Conservation (phyloP, 768 basidiomycete genomes). For the Naganishia friedmannii region DNA sequence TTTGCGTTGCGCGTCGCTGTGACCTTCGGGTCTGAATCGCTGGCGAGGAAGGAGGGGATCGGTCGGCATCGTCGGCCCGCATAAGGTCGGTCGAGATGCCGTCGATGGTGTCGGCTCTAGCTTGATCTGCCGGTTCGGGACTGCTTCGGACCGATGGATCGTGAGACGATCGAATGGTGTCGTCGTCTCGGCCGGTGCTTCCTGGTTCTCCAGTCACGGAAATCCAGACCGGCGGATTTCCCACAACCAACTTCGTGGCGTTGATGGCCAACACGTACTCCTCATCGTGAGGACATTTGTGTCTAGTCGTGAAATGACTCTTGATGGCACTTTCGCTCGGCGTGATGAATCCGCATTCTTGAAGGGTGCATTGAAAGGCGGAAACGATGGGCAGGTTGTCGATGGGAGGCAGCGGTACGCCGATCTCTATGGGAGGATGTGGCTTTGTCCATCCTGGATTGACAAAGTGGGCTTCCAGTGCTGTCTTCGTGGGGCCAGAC, state of each 20-base stretch:
- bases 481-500: neutral
- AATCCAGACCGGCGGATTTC: neutral
- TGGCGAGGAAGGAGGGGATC: neutral
- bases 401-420: neutral
- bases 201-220: neutral
- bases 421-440: neutral
- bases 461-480: neutral
- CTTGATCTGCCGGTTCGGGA: neutral
- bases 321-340: neutral
- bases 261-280: neutral
- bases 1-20: neutral
- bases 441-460: constrained; percentile 12
- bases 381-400: constrained; percentile 9
- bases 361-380: neutral
- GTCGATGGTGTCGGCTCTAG: neutral
- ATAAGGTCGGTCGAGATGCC: neutral
- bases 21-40: neutral
- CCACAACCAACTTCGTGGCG: neutral
- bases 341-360: constrained; percentile 1
- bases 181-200: neutral
- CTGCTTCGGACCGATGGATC: neutral
- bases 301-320: neutral
- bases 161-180: neutral
- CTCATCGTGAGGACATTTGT: neutral
- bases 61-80: neutral